Evolutionary conservation across 2,329 filamentous ascomycete species (phyloP).

Genomic region (Xylaria sp.): DNA sequence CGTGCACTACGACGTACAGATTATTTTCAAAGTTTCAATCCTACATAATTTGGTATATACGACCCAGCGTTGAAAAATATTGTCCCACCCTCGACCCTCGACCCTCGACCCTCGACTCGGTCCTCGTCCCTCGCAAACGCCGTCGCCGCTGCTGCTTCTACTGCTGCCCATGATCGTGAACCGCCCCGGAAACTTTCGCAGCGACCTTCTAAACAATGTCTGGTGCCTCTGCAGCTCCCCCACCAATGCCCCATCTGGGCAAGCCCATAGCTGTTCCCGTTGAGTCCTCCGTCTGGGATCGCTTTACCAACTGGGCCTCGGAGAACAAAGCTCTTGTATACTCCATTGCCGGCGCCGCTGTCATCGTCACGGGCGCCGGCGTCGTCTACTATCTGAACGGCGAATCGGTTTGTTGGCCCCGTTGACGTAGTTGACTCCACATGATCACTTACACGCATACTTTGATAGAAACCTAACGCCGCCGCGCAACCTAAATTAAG

Average conservation of each 20-base stretch:
- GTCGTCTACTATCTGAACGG: constrained; percentile 86
- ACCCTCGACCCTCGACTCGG: neutral
- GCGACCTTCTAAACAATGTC: constrained; percentile 34
- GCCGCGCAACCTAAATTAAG: constrained; percentile 69
- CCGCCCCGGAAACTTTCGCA: neutral
- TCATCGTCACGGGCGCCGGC: constrained; percentile 88
- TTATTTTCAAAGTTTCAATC: neutral
- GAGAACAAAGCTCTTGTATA: constrained; percentile 97
- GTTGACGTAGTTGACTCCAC: neutral
- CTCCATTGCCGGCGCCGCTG: constrained; percentile 91
- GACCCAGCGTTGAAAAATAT: neutral
- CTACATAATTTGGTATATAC: no score
- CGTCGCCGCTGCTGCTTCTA: no score
- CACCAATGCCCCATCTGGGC: constrained; percentile 51
- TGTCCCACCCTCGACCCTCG: neutral
- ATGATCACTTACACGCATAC: constrained; percentile 13
- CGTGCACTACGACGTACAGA: neutral
- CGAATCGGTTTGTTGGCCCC: constrained; percentile 53
- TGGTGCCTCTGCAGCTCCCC: constrained; percentile 46
- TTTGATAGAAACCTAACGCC: constrained; percentile 46
- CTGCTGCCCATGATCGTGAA: neutral
- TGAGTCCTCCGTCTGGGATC: constrained; percentile 77
- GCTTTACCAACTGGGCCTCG: constrained; percentile 86
- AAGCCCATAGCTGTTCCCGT: constrained; percentile 50
- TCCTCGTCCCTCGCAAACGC: no score